Evolutionary conservation across 768 basidiomycete species (phyloP).

Genomic region (Panaeolus cyanescens): DNA sequence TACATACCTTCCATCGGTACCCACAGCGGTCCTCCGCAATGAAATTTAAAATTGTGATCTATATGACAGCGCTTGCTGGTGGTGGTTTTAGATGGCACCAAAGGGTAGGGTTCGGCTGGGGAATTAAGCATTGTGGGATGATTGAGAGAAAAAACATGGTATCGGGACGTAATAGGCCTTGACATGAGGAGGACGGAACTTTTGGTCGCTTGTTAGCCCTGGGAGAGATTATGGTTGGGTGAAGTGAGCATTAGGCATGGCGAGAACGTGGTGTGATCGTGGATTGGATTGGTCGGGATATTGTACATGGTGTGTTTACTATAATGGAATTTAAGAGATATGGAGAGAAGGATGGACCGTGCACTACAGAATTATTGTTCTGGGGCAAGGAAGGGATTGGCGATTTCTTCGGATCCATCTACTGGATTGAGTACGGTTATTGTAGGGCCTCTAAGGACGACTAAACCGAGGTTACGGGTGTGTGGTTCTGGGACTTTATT

Average conservation of each 20-base stretch:
- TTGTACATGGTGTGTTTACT: slow-evolving; percentile 1
- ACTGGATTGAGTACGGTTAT: slow-evolving; percentile 93
- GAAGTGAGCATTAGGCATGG: background rate
- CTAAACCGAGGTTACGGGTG: slow-evolving; percentile 74
- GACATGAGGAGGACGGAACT: slow-evolving; percentile 1
- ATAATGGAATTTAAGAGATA: background rate
- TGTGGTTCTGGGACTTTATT: slow-evolving; percentile 61
- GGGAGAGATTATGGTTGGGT: background rate
- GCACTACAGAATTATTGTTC: slow-evolving; percentile 49
- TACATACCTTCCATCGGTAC: background rate
- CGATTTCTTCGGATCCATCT: slow-evolving; percentile 93
- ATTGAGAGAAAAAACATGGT: background rate
- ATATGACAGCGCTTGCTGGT: background rate
- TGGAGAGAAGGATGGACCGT: background rate
- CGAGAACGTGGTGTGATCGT: background rate
- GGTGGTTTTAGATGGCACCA: background rate
- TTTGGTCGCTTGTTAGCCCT: background rate
- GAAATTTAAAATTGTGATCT: background rate
- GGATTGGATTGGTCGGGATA: too few species aligned
- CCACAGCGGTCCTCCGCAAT: background rate
- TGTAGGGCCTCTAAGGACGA: slow-evolving; percentile 91
- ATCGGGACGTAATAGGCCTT: background rate
- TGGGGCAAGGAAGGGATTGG: slow-evolving; percentile 81
- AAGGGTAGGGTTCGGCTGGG: too few species aligned
- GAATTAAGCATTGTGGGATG: background rate